phyloP scores from a whole-genome alignment of 257 asterid genomes.

The Solanum lignicaule region DNA sequence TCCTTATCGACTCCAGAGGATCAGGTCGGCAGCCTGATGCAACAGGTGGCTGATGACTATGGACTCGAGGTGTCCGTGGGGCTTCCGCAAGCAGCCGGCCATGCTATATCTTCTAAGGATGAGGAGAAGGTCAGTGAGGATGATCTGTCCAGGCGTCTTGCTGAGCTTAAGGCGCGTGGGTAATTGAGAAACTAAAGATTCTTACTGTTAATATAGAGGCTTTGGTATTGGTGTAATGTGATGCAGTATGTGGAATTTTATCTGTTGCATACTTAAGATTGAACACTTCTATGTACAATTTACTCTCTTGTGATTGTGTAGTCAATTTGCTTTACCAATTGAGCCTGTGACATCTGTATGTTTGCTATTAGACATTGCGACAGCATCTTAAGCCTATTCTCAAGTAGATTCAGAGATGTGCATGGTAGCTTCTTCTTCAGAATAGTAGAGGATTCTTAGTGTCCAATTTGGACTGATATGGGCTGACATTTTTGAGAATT shows the following conservation, averaged over 20 bases:
- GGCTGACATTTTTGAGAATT: not conserved
- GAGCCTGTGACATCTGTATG: not conserved
- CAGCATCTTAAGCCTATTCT: not conserved
- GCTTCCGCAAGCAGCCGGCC: constrained; percentile 77
- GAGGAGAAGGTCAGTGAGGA: constrained; percentile 84
- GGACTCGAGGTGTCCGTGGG: constrained; percentile 98
- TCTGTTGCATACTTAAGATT: not conserved
- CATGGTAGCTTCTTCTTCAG: not conserved
- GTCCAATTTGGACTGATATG: not conserved
- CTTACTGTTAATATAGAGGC: not conserved
- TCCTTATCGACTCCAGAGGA: constrained; percentile 90
- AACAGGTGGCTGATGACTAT: constrained; percentile 95
- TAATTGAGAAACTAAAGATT: constrained; percentile 13
- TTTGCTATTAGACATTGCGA: not conserved
- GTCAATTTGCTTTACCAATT: not conserved
- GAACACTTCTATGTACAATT: not conserved
- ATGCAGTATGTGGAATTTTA: not conserved
- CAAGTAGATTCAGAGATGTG: not conserved
- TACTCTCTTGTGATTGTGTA: not conserved
- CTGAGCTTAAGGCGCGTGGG: constrained; percentile 94
- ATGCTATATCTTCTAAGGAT: constrained; percentile 44
- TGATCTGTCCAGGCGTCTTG: constrained; percentile 84
- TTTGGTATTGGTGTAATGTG: not conserved
- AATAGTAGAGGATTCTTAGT: not conserved
- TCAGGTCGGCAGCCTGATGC: constrained; percentile 86